phyloP scores from a whole-genome alignment of 345 rosid species.

The Zanthoxylum bungeanum region DNA sequence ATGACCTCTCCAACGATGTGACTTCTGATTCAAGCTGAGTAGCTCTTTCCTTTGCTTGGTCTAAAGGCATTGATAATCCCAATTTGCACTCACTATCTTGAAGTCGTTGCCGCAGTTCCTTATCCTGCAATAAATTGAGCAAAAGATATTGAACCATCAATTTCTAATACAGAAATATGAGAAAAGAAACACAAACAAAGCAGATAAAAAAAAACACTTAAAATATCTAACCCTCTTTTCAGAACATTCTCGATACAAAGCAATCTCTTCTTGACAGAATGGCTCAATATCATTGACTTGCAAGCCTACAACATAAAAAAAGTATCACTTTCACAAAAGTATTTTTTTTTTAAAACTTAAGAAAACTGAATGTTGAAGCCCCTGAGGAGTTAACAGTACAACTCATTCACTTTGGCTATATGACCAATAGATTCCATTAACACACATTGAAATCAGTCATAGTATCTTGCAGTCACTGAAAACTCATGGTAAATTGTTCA shows the following conservation, averaged over 20 bases:
- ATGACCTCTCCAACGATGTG: constrained; percentile 78
- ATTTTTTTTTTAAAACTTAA: not conserved
- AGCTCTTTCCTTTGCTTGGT: constrained; percentile 65
- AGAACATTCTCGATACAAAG: constrained; percentile 71
- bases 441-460: not conserved
- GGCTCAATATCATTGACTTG: constrained; percentile 90
- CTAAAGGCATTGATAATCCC: constrained; percentile 87
- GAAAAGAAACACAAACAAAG: not conserved
- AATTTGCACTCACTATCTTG: constrained; percentile 84
- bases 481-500: not conserved
- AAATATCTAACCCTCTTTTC: constrained; percentile 60
- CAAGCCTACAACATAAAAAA: constrained; percentile 48
- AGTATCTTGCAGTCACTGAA: not conserved
- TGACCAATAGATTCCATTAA: not conserved
- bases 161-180: not conserved
- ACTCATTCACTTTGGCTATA: not conserved
- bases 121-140: constrained; percentile 53
- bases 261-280: constrained; percentile 93
- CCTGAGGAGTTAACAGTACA: not conserved
- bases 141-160: constrained; percentile 13
- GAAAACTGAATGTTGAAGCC: not conserved
- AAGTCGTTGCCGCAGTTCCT: constrained; percentile 71
- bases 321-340: not conserved
- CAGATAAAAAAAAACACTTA: not conserved
- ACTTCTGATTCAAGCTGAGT: constrained; percentile 83